Evolutionary conservation across 495 filamentous ascomycete genomes (phyloP).

Genomic region (Xylaria venustula): DNA sequence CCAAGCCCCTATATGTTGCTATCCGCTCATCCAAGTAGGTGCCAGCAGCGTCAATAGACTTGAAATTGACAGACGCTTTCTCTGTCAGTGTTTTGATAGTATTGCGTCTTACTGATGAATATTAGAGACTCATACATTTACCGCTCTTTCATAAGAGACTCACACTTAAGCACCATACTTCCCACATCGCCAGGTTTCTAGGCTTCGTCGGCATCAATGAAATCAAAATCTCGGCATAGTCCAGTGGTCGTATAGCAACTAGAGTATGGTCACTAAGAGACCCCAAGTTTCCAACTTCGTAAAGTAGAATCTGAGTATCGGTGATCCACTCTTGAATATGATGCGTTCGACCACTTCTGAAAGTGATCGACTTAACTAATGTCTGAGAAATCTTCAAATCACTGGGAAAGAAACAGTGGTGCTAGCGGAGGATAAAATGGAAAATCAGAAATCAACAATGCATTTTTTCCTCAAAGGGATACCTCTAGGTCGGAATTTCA

Average conservation of each 20-base stretch:
- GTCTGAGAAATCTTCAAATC: slow-evolving; percentile 8
- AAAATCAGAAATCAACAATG: slow-evolving; percentile 49
- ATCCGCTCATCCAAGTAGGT: slow-evolving; percentile 3
- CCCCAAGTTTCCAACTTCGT: neutral
- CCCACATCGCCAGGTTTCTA: neutral
- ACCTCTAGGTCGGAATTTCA: slow-evolving; percentile 55
- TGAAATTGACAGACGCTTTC: neutral
- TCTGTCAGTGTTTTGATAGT: neutral
- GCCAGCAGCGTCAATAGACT: neutral
- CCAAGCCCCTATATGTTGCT: neutral
- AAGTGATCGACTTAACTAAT: slow-evolving; percentile 3
- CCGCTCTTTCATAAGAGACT: neutral
- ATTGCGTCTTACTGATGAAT: neutral
- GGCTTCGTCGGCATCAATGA: neutral
- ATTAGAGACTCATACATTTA: neutral
- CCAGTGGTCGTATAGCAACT: neutral
- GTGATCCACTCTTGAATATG: slow-evolving; percentile 1
- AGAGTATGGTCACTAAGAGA: neutral
- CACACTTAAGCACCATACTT: slow-evolving; percentile 5
- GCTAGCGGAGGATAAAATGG: slow-evolving; percentile 51
- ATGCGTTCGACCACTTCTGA: neutral
- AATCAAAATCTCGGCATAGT: slow-evolving; percentile 8
- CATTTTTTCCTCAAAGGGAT: slow-evolving; percentile 58
- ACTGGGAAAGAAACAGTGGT: neutral
- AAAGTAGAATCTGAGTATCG: slow-evolving; percentile 6